Percentiles rank a stretch among this genome's conserved stretches.
phyloP scores from a whole-genome alignment of 1,284 basidiomycete species.

The Naganishia liquefaciens region DNA sequence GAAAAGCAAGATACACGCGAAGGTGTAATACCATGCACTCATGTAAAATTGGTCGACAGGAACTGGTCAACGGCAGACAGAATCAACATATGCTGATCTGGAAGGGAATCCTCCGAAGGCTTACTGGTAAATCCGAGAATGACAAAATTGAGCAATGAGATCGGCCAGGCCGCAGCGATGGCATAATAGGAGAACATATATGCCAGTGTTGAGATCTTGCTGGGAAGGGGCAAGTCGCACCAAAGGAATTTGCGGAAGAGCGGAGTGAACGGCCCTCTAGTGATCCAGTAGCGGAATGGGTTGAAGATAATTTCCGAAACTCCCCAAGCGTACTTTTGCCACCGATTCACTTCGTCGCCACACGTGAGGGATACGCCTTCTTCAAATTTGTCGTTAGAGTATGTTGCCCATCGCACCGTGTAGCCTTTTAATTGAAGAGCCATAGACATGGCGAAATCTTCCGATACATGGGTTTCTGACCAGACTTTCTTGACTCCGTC shows the following conservation, averaged over 20 bases:
- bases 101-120: not conserved
- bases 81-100: not conserved
- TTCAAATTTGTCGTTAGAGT: constrained; percentile 75
- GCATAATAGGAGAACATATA: constrained; percentile 51
- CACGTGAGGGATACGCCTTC: constrained; percentile 76
- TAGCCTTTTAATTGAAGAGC: constrained; percentile 65
- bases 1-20: constrained; percentile 75
- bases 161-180: constrained; percentile 42
- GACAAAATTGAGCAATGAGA: constrained; percentile 45
- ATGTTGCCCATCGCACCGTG: constrained; percentile 78
- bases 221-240: constrained; percentile 60
- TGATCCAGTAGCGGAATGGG: constrained; percentile 70
- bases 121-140: constrained; percentile 40
- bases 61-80: constrained; percentile 28
- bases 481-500: constrained; percentile 72
- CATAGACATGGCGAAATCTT: constrained; percentile 73
- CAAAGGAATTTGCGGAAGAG: constrained; percentile 74
- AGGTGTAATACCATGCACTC: constrained; percentile 45
- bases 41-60: constrained; percentile 45
- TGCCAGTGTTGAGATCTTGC: constrained; percentile 47
- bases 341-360: constrained; percentile 62
- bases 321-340: constrained; percentile 73
- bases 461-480: constrained; percentile 75
- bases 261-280: constrained; percentile 70
- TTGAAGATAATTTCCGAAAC: constrained; percentile 49